Evolutionary conservation across 176 grass and related monocot species (phyloP).

Genomic region (Urochloa ruziziensis): DNA sequence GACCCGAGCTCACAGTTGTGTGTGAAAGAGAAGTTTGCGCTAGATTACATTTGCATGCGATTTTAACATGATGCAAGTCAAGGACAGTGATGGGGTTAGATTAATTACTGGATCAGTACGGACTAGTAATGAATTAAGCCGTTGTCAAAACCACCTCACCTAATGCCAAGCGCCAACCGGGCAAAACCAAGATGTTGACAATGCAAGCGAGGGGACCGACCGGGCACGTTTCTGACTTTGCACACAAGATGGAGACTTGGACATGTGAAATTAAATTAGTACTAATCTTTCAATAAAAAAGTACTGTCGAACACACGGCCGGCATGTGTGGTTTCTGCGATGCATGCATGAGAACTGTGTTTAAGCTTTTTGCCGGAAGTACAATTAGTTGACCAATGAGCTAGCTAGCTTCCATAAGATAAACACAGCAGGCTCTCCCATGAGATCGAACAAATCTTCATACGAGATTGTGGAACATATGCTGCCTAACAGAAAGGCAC

Average conservation of each 20-base stretch:
- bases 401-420: too few species aligned
- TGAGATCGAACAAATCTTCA: too few species aligned
- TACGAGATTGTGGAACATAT: neutral
- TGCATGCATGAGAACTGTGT: neutral
- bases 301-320: neutral
- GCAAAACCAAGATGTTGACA: constrained; percentile 31
- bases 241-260: neutral
- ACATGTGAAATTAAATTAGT: neutral
- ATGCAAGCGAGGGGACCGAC: neutral
- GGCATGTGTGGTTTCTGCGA: neutral
- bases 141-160: constrained; percentile 32
- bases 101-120: neutral
- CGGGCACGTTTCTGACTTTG: constrained; percentile 22
- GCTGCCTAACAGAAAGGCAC: neutral
- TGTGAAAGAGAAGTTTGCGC: neutral
- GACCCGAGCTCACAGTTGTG: neutral
- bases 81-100: neutral
- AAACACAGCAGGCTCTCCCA: too few species aligned
- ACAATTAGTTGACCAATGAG: neutral
- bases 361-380: neutral
- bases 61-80: neutral
- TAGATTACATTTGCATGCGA: neutral
- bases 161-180: neutral
- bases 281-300: too few species aligned
- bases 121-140: neutral